phyloP scores from a whole-genome alignment of 805 yeast genomes.

The Starmera caribaea region DNA sequence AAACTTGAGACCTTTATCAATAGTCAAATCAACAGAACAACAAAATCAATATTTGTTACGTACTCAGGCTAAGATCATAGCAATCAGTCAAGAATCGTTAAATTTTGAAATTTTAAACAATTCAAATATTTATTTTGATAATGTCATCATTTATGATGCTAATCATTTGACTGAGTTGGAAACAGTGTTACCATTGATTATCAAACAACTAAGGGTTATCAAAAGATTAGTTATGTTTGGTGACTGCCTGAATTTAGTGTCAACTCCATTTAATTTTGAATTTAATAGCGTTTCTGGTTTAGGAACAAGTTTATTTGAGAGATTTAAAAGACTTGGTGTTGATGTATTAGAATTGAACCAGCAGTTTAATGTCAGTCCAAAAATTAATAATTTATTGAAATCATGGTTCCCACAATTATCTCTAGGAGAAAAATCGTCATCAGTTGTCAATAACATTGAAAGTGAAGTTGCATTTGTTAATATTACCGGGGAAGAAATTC shows the following conservation, averaged over 20 bases:
- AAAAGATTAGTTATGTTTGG: slow-evolving; percentile 27
- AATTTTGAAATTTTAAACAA: slow-evolving; percentile 6
- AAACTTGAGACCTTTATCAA: slow-evolving; percentile 19
- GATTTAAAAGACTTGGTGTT: slow-evolving; percentile 15
- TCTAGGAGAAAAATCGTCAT: not conserved
- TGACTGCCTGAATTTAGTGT: slow-evolving; percentile 19
- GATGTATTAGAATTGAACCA: slow-evolving; percentile 5
- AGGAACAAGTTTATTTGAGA: slow-evolving; percentile 17
- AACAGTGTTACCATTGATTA: slow-evolving; percentile 19
- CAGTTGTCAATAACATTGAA: not conserved
- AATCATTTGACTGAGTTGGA: slow-evolving; percentile 23
- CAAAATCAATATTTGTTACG: slow-evolving; percentile 15
- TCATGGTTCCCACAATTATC: not conserved
- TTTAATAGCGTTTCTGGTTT: slow-evolving; percentile 8
- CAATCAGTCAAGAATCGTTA: slow-evolving; percentile 10
- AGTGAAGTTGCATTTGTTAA: slow-evolving; percentile 20
- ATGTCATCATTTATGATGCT: slow-evolving; percentile 25
- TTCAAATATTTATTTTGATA: slow-evolving; percentile 16
- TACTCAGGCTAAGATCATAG: slow-evolving; percentile 21
- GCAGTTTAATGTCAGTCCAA: not conserved
- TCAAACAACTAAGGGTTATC: slow-evolving; percentile 5
- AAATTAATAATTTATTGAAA: not conserved
- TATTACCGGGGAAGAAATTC: slow-evolving; percentile 23
- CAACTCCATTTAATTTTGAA: slow-evolving; percentile 10
- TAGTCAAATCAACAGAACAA: slow-evolving; percentile 9